Evolutionary conservation across 2,329 filamentous ascomycete species (phyloP).

Genomic region (Bipolaris sorokiniana): DNA sequence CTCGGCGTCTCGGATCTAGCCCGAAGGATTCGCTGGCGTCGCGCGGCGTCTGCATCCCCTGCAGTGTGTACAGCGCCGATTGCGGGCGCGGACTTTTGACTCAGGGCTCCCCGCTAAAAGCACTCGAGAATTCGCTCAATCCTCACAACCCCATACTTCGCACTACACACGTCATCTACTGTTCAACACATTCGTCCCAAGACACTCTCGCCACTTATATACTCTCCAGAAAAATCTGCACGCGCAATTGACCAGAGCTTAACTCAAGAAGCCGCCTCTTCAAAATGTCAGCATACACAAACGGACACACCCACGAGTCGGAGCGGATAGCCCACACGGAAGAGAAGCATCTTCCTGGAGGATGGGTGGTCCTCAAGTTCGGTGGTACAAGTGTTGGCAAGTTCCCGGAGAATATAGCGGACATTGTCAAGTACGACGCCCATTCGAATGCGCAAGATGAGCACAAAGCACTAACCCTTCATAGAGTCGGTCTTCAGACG

Average conservation of each 20-base stretch:
- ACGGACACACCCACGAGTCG: constrained; percentile 43
- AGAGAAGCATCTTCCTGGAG: constrained; percentile 58
- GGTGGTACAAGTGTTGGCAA: constrained; percentile 96
- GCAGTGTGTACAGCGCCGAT: constrained; percentile 12
- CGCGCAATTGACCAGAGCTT: not conserved
- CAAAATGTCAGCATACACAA: constrained; percentile 38
- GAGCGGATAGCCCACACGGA: constrained; percentile 51
- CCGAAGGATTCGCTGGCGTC: constrained; percentile 3
- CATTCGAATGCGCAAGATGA: not conserved
- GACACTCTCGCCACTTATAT: not conserved
- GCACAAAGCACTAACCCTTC: constrained; percentile 50
- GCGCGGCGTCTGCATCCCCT: constrained; percentile 8
- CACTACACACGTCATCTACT: constrained; percentile 12
- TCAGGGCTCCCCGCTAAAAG: constrained; percentile 18
- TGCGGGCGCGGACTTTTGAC: constrained; percentile 20
- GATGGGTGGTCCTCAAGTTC: constrained; percentile 93
- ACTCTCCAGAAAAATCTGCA: not conserved
- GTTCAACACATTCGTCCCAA: not conserved
- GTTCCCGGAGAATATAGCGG: constrained; percentile 69
- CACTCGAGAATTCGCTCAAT: constrained; percentile 14
- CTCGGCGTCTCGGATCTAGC: not conserved
- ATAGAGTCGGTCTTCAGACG: constrained; percentile 61
- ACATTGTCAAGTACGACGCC: constrained; percentile 64
- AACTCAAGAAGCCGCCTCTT: constrained; percentile 1
- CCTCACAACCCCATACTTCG: constrained; percentile 14